phyloP scores from a whole-genome alignment of 2,329 filamentous ascomycete genomes.

The Akanthomyces lecanii region DNA sequence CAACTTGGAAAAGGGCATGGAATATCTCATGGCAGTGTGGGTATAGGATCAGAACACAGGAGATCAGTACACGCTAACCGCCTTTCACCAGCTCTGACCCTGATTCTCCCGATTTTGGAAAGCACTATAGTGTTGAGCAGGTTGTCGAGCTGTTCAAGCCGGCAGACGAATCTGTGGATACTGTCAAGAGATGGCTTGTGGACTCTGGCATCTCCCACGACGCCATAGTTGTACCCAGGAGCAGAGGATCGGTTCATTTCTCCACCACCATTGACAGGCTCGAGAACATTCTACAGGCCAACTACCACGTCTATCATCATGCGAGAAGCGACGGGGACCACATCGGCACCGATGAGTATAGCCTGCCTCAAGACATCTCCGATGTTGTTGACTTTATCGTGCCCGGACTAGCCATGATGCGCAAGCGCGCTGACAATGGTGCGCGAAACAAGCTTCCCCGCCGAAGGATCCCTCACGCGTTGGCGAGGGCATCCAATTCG shows the following conservation, averaged over 20 bases:
- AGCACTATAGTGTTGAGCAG: slow-evolving; percentile 20
- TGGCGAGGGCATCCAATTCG: neutral
- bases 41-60: neutral
- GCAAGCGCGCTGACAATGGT: neutral
- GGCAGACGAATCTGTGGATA: slow-evolving; percentile 38
- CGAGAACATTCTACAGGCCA: slow-evolving; percentile 48
- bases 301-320: slow-evolving; percentile 49
- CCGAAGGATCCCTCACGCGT: neutral
- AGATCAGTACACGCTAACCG: neutral
- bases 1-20: slow-evolving; percentile 6
- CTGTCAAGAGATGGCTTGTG: slow-evolving; percentile 50
- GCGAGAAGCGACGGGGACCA: slow-evolving; percentile 27
- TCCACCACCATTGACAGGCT: slow-evolving; percentile 25
- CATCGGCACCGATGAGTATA: slow-evolving; percentile 35
- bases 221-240: slow-evolving; percentile 45
- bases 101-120: slow-evolving; percentile 10
- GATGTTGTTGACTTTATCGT: slow-evolving; percentile 38
- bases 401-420: slow-evolving; percentile 33
- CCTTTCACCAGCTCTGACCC: neutral
- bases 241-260: slow-evolving; percentile 39
- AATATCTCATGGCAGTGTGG: slow-evolving; percentile 4
- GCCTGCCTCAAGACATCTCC: slow-evolving; percentile 32
- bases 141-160: neutral
- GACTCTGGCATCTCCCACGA: slow-evolving; percentile 44
- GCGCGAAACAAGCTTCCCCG: neutral